These are phyloP conservation scores for Evernia prunastri DNA, from an alignment of 495 filamentous ascomycete species.

Conservation along the genomic window DNA sequence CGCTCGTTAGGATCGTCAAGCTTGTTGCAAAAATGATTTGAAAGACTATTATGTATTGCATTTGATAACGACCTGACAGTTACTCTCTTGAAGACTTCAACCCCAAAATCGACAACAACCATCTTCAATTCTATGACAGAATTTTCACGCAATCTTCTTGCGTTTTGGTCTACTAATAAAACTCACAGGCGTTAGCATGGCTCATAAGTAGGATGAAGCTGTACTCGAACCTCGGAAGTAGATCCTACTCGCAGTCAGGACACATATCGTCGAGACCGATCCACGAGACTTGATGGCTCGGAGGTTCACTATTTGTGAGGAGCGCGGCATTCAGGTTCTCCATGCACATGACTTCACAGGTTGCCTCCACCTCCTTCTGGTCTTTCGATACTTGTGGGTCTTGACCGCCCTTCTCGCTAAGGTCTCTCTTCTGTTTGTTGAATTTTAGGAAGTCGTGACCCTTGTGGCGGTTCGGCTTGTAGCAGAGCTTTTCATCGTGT, in stretches of 20 bases:
- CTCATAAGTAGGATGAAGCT: not conserved
- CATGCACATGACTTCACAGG: not conserved
- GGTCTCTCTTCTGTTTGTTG: not conserved
- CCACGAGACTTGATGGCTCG: not conserved
- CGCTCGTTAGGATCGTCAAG: not conserved
- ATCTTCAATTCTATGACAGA: too few relatives aligned
- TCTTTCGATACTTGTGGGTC: not conserved
- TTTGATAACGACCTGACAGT: not conserved
- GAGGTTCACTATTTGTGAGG: not conserved
- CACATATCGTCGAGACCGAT: not conserved
- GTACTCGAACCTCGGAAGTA: not conserved
- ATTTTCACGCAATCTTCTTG: not conserved
- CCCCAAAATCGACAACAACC: not conserved
- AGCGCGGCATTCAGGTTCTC: not conserved
- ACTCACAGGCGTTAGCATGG: not conserved
- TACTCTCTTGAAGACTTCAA: not conserved
- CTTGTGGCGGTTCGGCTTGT: not conserved
- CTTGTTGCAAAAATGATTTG: not conserved
- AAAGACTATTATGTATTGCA: too few relatives aligned
- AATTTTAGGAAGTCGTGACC: not conserved
- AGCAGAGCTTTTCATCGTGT: not conserved
- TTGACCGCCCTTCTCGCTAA: not conserved
- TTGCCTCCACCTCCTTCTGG: not conserved
- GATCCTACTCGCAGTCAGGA: not conserved
- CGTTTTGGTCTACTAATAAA: not conserved